Base-by-base conservation (phyloP, 345 rosid species). In the Gossypium longicalyx region DNA sequence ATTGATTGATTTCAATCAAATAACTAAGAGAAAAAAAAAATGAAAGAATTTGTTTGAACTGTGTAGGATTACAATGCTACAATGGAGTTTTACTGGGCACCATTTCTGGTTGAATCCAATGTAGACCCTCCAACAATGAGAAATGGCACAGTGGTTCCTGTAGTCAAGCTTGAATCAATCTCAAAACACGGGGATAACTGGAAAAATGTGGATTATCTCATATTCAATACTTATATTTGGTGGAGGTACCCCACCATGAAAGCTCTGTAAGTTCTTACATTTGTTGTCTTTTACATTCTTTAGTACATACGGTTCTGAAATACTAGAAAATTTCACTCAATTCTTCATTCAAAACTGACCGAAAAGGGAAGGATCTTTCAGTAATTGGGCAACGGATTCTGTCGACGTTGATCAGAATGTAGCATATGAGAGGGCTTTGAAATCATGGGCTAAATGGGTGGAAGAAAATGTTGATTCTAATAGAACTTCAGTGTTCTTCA, bases 381-480 rank as follows among this genome's bases (percentile, higher is more conserved):
- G 56, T 19, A 78, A 89, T 73, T 89, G 81, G 7, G 63, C 89
- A 3, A 77, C 83, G 22, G 91, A 87, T 63, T 86, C 77, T 34
- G 93, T 85, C 7, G 97, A 93, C 80, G 74, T 84, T 41, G 84
- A 78, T 41, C 75, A 82, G 77, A 74, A 85, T 4, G 53, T 57
- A 5, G 86, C 82, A 9, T 95, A 91, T 52, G 79, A 80, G 58
- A 82, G 82, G 70, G 96, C 86, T 34, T 59, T 93, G 82, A 77
- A 49, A 65, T 83, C 93, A 77, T 93, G 93, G 99, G 78, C 77
- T 12, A 82, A 79, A 1, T 95, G 99, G 98, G 80, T 87, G 52
- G 92, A 91, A 10, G 76, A 83, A 66, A 95, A 89, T 72, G 75
- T 91, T 13, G 84, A 95, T 80, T 70, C 91, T 13, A 84, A 72